Evolutionary conservation across 1,284 basidiomycete species (phyloP).

Genomic region (Rhodotorula sp.): DNA sequence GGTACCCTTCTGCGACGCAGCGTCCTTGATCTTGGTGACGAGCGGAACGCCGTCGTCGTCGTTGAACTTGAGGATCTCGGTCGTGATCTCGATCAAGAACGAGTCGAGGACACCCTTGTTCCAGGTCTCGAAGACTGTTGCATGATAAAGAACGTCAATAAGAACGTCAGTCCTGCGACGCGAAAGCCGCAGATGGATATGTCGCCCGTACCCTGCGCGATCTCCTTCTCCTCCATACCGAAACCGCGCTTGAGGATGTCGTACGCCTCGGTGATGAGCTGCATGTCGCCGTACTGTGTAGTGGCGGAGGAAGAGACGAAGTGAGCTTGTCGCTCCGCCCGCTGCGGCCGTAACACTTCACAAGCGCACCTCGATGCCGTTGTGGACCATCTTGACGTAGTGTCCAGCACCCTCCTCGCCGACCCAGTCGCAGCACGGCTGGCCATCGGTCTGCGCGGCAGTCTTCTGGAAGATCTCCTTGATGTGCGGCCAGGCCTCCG

Average conservation of each 20-base stretch:
- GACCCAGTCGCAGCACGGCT: constrained; percentile 99
- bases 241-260: constrained; percentile 98
- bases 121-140: constrained; percentile 62
- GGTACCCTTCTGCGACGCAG: constrained; percentile 98
- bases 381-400: constrained; percentile 97
- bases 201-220: constrained; percentile 62
- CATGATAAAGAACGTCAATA: background rate
- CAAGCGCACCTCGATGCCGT: constrained; percentile 68
- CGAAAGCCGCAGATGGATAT: background rate
- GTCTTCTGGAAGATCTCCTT: constrained; percentile 99
- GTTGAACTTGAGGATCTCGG: constrained; percentile 92
- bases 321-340: background rate
- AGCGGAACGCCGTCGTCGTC: constrained; percentile 91
- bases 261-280: constrained; percentile 96
- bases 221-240: constrained; percentile 78
- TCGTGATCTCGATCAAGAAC: constrained; percentile 98
- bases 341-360: background rate
- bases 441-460: constrained; percentile 89
- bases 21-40: constrained; percentile 89
- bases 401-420: constrained; percentile 91
- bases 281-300: constrained; percentile 94
- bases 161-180: background rate
- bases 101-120: constrained; percentile 99
- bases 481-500: constrained; percentile 92
- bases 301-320: background rate